Base-by-base conservation (phyloP, 345 rosid genomes). In the Cardiospermum halicacabum region DNA sequence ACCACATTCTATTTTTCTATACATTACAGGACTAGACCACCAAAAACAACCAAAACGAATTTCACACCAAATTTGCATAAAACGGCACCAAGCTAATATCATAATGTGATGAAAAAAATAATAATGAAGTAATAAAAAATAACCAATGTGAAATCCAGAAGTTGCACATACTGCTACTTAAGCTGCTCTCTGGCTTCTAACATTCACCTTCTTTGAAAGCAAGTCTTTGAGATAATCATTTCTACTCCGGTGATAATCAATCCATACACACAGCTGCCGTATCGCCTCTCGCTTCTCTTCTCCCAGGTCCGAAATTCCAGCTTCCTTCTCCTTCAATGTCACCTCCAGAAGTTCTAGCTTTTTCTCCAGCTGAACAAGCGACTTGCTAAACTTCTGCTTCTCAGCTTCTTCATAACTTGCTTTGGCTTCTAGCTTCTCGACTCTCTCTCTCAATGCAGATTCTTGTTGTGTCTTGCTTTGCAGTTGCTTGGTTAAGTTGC, bases 221-320 rank as follows among this genome's bases (percentile, higher is more conserved):
- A 74, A 67, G 47, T 81, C 80, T 76, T 76, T 80, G 39, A 89
- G 86, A 71, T 80, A 43, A 58, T 91, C 75, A 10, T 78, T 79
- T 21, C 87, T 84, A 53, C 68, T 69, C 15, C 84, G 78, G 75
- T 94, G 97, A 75, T 94, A 89, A 31, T 94, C 99, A 45, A 81
- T 77, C 85, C 82, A 75, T 57, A 89, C 4, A 62, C 99, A 94
- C 0, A 91, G 96, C 74, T 95, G 99, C 79, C 99, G 78, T 51
- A 91, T 95, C 27, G 96, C 96, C 65, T 95, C 99, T 74, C 86
- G 84, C 76, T 95, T 88, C 84, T 80, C 86, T 66, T 88, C 97
- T 21, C 86, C 93, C 1, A 90, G 67, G 8, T 72, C 81, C 64
- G 58, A 19, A 42, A 84, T 58, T 0, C 70, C 74, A 25, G 69